Base-by-base conservation (phyloP, 1,284 basidiomycete genomes). In the Phenoliferia sp. region DNA sequence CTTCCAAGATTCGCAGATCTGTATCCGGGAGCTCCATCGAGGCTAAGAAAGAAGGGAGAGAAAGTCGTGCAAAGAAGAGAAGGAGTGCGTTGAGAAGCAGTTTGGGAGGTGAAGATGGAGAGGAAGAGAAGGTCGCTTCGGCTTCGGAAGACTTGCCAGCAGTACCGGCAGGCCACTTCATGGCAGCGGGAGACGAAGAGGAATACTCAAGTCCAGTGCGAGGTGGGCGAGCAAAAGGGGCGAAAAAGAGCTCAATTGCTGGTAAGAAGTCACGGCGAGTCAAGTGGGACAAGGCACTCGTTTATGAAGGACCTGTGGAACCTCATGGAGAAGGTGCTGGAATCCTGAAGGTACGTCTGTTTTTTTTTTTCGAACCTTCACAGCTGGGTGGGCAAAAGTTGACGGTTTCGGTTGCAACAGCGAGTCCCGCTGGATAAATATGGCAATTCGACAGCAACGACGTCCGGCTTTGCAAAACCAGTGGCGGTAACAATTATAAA, bases 111-210 rank as follows among this genome's bases (percentile, higher is more conserved):
- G 69, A 69, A 39, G 44, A 62, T 28, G 67, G 55, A 22, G 5
- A 66, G n/a, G 34, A 39, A 28, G 17, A 29, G 0, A 69, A 71
- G 52, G 10, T 69, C 28, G 61, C 34, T 26, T 28, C 26, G 34
- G 2, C 26, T 39, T 3, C 22, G 52, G 58, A 57, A 9, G 48
- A 12, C 28, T 7, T 3, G 29, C 32, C 12, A 10, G 62, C 19
- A 17, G 19, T 52, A 31, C 48, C 57, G 31, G 7, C 48, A 36
- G 56, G 55, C 19, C 74, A 76, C 57, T 76, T 64, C 60, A 50
- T 67, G 6, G 74, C 72, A 1, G 56, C 73, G 7, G 74, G 74
- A 1, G 74, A 76, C 62, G 73, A 76, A 16, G 74, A 73, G 54
- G 64, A 71, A 61, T 76, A 64, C 48, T 34, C 48, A 17, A 72